Base-by-base conservation (phyloP, 1,139 yeast genomes). In the Candida freyschussii region DNA sequence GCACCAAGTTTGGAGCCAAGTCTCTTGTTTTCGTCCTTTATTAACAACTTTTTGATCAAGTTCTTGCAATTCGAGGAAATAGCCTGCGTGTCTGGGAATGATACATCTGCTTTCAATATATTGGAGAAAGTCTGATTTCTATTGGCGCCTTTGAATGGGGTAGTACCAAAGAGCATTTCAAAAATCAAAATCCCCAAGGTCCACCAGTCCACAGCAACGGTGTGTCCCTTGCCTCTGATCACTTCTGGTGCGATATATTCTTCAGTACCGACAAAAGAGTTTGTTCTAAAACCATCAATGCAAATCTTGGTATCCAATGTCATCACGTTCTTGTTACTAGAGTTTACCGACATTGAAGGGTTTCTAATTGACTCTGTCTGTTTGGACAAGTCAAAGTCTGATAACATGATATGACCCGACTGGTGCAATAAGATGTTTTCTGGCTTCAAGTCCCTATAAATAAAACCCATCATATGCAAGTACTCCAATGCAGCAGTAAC, bases 201-300 rank as follows among this genome's bases (percentile, higher is more conserved):
- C 98, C 98, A 91, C 98, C 98, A 91, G 59, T 91, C 98, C 13
- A 91, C 98, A 0, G 97, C 96, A 16, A 91, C 82, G 1, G 97
- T 91, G 53, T 91, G 98, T 1, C 98, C 98, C 46, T 89, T 85
- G 3, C 98, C 97, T 52, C 94, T 68, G 39, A 91, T 91, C 8
- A 91, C 98, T 55, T 91, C 98, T 0, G 98, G 98, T 0, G 98
- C 98, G 50, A 91, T 87, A 55, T 91, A 91, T 56, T 91, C 98
- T 53, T 91, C 98, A 0, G 98, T 91, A 2, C 98, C 98, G 18
- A 91, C 98, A 67, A 91, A 91, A 1, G 96, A 87, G 56, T 91
- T 93, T 3, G 98, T 91, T 51, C 97, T 68, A 60, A 91, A 91
- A 17, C 96, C 95, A 50, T 93, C 95, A 36, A 87, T 86, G 51